phyloP scores from a whole-genome alignment of 768 basidiomycete species.

The Rhizopogon salebrosus region DNA sequence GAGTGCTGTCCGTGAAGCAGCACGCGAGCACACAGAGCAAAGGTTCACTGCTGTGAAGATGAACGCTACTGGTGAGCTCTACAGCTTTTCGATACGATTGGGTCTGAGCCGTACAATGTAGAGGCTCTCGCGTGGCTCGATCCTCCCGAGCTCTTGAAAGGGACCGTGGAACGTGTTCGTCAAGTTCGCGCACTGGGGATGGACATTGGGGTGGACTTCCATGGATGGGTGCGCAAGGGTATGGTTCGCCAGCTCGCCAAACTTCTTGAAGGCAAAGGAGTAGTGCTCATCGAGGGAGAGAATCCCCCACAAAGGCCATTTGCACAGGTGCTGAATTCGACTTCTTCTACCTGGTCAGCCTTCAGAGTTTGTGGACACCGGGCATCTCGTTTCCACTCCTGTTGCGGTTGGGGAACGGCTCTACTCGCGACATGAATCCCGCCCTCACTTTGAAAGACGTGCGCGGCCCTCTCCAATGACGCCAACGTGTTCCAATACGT shows the following conservation, averaged over 20 bases:
- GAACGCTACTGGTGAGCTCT: slow-evolving; percentile 51
- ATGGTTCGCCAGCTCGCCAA: slow-evolving; percentile 67
- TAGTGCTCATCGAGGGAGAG: slow-evolving; percentile 61
- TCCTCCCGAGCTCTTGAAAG: slow-evolving; percentile 47
- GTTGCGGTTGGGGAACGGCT: slow-evolving; percentile 64
- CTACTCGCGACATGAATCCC: slow-evolving; percentile 56
- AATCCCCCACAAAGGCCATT: background rate
- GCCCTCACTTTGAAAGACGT: slow-evolving; percentile 59
- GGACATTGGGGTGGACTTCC: slow-evolving; percentile 68
- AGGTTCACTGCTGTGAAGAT: slow-evolving; percentile 72
- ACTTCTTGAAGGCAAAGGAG: slow-evolving; percentile 51
- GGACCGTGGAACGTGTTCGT: slow-evolving; percentile 47
- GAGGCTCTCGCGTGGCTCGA: slow-evolving; percentile 51
- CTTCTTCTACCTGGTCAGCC: slow-evolving; percentile 50
- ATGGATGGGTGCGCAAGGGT: slow-evolving; percentile 62
- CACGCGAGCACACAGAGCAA: slow-evolving; percentile 48
- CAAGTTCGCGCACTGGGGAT: slow-evolving; percentile 48
- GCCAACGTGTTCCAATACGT: too few relatives aligned
- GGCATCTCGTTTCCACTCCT: slow-evolving; percentile 49
- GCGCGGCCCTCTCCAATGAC: too few relatives aligned
- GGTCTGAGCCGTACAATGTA: slow-evolving; percentile 12
- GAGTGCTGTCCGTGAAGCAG: slow-evolving; percentile 44
- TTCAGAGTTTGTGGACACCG: slow-evolving; percentile 56
- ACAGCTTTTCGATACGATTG: background rate
- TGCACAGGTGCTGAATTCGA: background rate